A percentile compares a stretch with the other conserved stretches of the same genome.
phyloP scores from a whole-genome alignment of 2,329 filamentous ascomycete genomes.

The Lachnellula occidentalis region DNA sequence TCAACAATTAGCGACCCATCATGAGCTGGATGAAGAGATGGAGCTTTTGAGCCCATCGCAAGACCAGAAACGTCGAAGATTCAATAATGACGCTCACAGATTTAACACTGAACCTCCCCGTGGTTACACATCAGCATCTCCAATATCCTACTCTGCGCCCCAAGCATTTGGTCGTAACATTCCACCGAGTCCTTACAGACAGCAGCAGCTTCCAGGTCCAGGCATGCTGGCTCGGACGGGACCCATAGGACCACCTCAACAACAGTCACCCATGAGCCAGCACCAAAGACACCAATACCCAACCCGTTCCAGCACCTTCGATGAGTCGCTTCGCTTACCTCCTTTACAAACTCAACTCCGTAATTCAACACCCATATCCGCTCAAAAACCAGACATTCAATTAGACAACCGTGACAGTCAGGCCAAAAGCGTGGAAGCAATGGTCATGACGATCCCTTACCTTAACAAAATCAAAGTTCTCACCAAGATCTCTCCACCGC shows the following conservation, averaged over 20 bases:
- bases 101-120: conserved; percentile 43
- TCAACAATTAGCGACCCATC: conserved; percentile 28
- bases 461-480: conserved; percentile 73
- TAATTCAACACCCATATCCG: conserved; percentile 32
- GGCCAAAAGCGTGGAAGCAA: conserved; percentile 53
- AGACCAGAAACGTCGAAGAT: conserved; percentile 59
- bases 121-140: conserved; percentile 34
- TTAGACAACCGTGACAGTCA: conserved; percentile 31
- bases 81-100: conserved; percentile 46
- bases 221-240: conserved; percentile 17
- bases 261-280: conserved; percentile 23
- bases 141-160: conserved; percentile 29
- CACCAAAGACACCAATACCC: conserved; percentile 23
- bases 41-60: conserved; percentile 41
- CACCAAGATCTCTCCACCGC: conserved; percentile 66
- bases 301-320: conserved; percentile 22
- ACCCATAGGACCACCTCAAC: conserved; percentile 28
- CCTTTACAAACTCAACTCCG: conserved; percentile 29
- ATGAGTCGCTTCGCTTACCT: conserved; percentile 32
- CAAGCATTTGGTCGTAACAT: conserved; percentile 22
- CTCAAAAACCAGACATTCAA: conserved; percentile 33
- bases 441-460: conserved; percentile 71
- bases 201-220: conserved; percentile 32
- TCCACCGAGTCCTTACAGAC: conserved; percentile 31
- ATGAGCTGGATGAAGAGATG: conserved; percentile 34